phyloP scores from a whole-genome alignment of 192 early-diverging fungal species.

The Spinellus fusiger region DNA sequence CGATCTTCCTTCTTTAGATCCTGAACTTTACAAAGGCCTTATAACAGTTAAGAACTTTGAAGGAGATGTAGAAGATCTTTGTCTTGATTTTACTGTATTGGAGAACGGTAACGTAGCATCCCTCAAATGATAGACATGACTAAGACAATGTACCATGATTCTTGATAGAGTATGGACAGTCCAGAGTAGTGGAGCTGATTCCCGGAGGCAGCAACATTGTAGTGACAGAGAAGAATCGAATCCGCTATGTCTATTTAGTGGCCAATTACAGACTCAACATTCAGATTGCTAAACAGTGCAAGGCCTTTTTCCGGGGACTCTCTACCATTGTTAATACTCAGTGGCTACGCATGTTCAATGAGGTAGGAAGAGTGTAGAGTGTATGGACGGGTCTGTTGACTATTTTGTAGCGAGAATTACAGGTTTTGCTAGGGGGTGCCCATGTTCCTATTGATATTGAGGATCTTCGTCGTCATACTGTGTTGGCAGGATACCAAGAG shows the following conservation, averaged over 20 bases:
- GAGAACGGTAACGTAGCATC: slow-evolving; percentile 40
- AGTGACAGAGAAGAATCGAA: slow-evolving; percentile 83
- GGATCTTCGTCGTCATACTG: slow-evolving; percentile 70
- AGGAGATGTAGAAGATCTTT: slow-evolving; percentile 64
- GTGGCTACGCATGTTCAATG: slow-evolving; percentile 92
- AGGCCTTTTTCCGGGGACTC: slow-evolving; percentile 83
- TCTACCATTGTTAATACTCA: slow-evolving; percentile 74
- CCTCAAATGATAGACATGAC: not conserved
- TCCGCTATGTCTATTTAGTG: slow-evolving; percentile 83
- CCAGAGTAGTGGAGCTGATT: slow-evolving; percentile 61
- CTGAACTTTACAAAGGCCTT: slow-evolving; percentile 69
- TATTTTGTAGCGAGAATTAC: slow-evolving; percentile 69
- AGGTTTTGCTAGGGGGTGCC: slow-evolving; percentile 80
- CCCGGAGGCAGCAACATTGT: slow-evolving; percentile 66
- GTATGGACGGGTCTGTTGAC: not conserved
- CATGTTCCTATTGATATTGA: slow-evolving; percentile 67
- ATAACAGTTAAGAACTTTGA: slow-evolving; percentile 70
- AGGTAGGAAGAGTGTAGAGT: slow-evolving; percentile 26
- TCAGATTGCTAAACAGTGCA: slow-evolving; percentile 70
- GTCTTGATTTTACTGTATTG: slow-evolving; percentile 64
- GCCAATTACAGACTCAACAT: slow-evolving; percentile 84
- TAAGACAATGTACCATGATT: not conserved
- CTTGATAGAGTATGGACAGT: not conserved
- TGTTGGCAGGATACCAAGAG: slow-evolving; percentile 66
- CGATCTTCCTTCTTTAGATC: slow-evolving; percentile 75